phyloP scores from a whole-genome alignment of 1,284 basidiomycete species.

The Inonotus hispidus region DNA sequence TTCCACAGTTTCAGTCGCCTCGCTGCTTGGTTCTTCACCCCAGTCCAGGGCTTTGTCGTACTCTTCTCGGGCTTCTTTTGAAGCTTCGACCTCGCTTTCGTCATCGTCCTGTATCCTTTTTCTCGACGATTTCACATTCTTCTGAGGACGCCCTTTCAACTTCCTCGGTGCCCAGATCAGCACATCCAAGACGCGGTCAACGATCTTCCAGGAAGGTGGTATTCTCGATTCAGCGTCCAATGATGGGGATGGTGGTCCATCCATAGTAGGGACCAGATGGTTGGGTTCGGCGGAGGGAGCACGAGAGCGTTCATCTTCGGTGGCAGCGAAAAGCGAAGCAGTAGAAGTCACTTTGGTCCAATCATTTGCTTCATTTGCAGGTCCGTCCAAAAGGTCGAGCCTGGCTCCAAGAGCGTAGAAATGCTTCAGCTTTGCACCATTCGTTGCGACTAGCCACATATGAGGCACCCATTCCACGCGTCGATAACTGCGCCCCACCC shows the following conservation, averaged over 20 bases:
- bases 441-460: conserved; percentile 73
- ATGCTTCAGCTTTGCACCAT: conserved; percentile 59
- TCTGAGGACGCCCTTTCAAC: conserved; percentile 23
- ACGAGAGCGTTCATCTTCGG: conserved; percentile 34
- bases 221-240: conserved; percentile 66
- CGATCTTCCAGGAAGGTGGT: conserved; percentile 68
- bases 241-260: conserved; percentile 29
- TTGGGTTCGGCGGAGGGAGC: conserved; percentile 24
- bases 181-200: conserved; percentile 78
- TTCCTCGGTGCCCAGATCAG: conserved; percentile 48
- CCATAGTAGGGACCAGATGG: conserved; percentile 19
- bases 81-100: conserved; percentile 30
- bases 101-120: conserved; percentile 25
- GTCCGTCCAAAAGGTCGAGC: conserved; percentile 56
- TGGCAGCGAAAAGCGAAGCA: conserved; percentile 28
- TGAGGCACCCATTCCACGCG: conserved; percentile 86
- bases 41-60: conserved; percentile 34
- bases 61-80: conserved; percentile 26
- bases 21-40: conserved; percentile 53
- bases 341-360: conserved; percentile 25
- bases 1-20: conserved; percentile 47
- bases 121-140: conserved; percentile 26
- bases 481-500: conserved; percentile 70
- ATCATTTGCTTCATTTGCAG: conserved; percentile 25
- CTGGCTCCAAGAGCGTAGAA: conserved; percentile 70